Evolutionary conservation across 257 asterid genomes (phyloP), one percentile per base, ranked within the genome.

Genomic region (Petrea volubilis): DNA sequence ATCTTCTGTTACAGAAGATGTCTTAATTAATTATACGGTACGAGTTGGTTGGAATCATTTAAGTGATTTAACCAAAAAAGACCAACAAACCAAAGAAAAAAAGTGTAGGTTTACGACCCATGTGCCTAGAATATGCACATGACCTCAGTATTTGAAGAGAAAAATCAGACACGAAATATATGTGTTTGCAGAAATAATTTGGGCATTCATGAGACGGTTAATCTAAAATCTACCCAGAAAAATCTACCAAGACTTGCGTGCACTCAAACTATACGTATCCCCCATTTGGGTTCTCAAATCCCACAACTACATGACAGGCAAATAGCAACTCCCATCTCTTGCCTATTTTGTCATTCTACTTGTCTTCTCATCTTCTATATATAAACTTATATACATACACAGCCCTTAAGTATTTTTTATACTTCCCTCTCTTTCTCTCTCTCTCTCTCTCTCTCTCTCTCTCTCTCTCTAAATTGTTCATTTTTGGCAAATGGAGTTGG

Each of bases 171-270:
- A 36, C 10, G 4, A 7, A 3, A 0, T 24, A 24, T 8, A 3
- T n/a, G n/a, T n/a, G n/a, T n/a, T n/a, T n/a, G n/a, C 1, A 28
- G 7, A 56, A 28, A 56, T 28, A 56, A 14, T 57, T 6, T 17
- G 25, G 6, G 18, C 3, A 7, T 15, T 17, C 6, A 38, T 18
- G 33, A 47, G 58, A 46, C 14, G 28, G 47, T 64, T 4, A 52
- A 60, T 61, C 40, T n/a, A 31, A 14, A 59, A 59, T 34, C 29
- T 27, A 68, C 72, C 81, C 50, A 52, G 34, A 44, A 6, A 59
- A 47, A 61, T 41, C 75, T 72, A 67, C 61, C 60, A 25, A 36
- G 11, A 60, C 23, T 72, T 68, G 71, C 78, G 82, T 68, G 64
- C 49, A 77, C 81, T 58, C 77, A 71, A 77, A 18, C 68, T 23